Evolutionary conservation across 2,329 filamentous ascomycete species (phyloP), one percentile per base, ranked within the genome.

Genomic region (Ophiocordyceps robertsii): DNA sequence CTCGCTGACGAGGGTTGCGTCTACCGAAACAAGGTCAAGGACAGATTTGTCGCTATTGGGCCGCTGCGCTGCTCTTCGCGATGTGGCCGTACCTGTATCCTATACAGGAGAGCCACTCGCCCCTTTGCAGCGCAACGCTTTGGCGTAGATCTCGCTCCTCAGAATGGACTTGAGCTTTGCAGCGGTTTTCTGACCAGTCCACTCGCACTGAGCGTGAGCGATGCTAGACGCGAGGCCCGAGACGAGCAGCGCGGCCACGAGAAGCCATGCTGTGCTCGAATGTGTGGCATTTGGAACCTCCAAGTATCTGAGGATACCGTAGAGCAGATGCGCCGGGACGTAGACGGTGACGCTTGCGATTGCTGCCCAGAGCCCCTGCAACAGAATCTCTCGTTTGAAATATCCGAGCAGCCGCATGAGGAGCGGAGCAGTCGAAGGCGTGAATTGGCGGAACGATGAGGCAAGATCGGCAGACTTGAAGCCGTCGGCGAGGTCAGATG

Each of bases 171-270:
- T 43, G 1, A 43, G 6, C 33, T 33, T 40, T n/a, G 27, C 42
- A 16, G 13, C 16, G 17, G 40, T 30, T 31, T 37, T 40, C 21
- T 17, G 32, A 4, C 42, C 38, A 4, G 27, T 24, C 42, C 42
- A 43, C 6, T 40, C 32, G 42, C 42, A 37, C 21, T 43, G 42
- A 12, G 38, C 29, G 27, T 40, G 21, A 1, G 38, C 38, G 32
- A 43, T 5, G 27, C 37, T 16, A 6, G 31, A 16, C 3, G 40
- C 8, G 10, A 40, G 31, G 12, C 32, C 38, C 4, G 38, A 43
- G 38, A 37, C 16, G 27, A 43, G 29, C 13, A 43, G 16, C 6
- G 31, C 38, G 16, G n/a, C 29, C 7, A 40, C 14, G 1, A 43
- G n/a, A 4, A 40, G 38, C 42, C 42, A 43, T 4, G 38, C 37